phyloP scores from a whole-genome alignment of 768 basidiomycete genomes.

The Trametes villosa region DNA sequence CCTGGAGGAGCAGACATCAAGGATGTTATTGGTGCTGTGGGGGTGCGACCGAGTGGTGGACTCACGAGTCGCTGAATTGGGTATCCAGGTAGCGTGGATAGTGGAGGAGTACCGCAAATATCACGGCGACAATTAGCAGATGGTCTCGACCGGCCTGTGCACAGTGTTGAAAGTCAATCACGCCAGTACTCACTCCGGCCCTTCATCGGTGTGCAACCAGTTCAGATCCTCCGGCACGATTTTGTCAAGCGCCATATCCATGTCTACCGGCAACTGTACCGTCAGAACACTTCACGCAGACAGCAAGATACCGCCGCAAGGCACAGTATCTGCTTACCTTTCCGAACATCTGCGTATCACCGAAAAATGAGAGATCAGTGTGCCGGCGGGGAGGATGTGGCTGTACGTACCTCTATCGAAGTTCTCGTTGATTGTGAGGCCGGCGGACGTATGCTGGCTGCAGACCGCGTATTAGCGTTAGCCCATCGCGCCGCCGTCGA shows the following conservation, averaged over 20 bases:
- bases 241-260: conserved; percentile 92
- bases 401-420: conserved; percentile 67
- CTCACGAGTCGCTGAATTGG: conserved; percentile 74
- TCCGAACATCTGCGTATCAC: conserved; percentile 45
- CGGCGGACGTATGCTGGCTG: conserved; percentile 79
- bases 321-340: conserved; percentile 36
- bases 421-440: conserved; percentile 88
- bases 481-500: not conserved
- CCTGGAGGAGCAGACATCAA: conserved; percentile 41
- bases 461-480: not conserved
- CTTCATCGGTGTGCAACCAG: conserved; percentile 92
- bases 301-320: no score
- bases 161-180: no score
- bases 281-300: no score
- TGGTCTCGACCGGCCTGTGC: no score
- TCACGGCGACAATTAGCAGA: no score
- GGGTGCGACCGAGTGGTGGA: not conserved
- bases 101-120: no score
- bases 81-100: no score
- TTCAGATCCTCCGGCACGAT: conserved; percentile 83
- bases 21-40: not conserved
- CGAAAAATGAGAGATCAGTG: conserved; percentile 1
- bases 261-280: conserved; percentile 53
- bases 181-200: conserved; percentile 78
- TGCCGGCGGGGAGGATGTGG: not conserved